Percentiles rank a stretch among this genome's conserved stretches.
Conservation (phyloP, 2,329 filamentous ascomycete genomes). For the Fusarium bactridioides region DNA sequence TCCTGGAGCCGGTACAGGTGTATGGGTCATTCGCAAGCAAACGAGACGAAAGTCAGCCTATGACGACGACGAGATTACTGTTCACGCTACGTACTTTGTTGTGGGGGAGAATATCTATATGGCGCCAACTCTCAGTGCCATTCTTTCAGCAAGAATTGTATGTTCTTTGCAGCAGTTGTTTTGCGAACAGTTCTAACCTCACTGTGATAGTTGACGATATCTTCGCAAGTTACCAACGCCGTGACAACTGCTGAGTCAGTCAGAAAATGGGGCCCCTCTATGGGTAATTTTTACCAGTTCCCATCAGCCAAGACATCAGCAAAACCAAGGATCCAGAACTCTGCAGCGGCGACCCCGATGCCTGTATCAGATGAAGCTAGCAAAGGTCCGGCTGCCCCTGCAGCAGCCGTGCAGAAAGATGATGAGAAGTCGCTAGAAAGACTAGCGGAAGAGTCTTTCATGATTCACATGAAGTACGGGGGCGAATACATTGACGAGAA, state of each 20-base stretch:
- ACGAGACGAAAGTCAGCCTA: conserved; percentile 64
- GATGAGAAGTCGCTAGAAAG: conserved; percentile 54
- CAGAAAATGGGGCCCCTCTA: conserved; percentile 63
- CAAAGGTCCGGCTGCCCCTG: conserved; percentile 30
- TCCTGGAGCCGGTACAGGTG: conserved; percentile 70
- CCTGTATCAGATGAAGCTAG: conserved; percentile 47
- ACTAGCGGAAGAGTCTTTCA: conserved; percentile 65
- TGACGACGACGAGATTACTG: conserved; percentile 65
- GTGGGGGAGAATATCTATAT: conserved; percentile 73
- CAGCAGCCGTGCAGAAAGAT: conserved; percentile 46
- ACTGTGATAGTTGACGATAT: conserved; percentile 58
- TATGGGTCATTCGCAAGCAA: conserved; percentile 76
- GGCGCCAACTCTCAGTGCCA: conserved; percentile 68
- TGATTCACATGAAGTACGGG: conserved; percentile 65
- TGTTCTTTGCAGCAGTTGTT: conserved; percentile 19
- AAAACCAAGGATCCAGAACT: conserved; percentile 47
- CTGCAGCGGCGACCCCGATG: conserved; percentile 58
- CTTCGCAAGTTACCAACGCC: conserved; percentile 61
- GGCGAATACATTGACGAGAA: conserved; percentile 74
- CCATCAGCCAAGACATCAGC: conserved; percentile 42
- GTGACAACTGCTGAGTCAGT: conserved; percentile 60
- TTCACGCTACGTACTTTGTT: conserved; percentile 70
- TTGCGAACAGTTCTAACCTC: conserved; percentile 7
- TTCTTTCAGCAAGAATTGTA: conserved; percentile 67
- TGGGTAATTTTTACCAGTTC: conserved; percentile 60